These are phyloP conservation scores for Batkoa obscura DNA, from an alignment of 371 early-diverging fungal species.

Conservation along the genomic window DNA sequence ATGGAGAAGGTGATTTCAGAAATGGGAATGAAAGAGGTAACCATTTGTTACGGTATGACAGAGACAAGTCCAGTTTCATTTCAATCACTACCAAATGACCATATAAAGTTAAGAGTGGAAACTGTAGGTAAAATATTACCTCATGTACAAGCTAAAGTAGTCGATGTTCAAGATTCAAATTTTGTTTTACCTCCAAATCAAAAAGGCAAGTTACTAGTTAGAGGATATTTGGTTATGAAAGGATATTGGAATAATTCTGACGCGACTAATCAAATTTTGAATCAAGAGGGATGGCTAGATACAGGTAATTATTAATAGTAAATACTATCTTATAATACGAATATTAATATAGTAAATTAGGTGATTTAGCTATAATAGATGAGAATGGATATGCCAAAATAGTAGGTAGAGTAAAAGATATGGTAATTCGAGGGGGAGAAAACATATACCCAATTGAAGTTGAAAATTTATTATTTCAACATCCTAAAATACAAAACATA, in stretches of 20 bases:
- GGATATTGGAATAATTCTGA: conserved; percentile 23
- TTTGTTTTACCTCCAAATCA: conserved; percentile 10
- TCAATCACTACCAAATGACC: conserved; percentile 15
- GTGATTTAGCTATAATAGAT: conserved; percentile 18
- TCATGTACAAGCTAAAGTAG: conserved; percentile 17
- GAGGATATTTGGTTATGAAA: conserved; percentile 29
- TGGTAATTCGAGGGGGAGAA: conserved; percentile 25
- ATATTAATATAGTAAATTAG: conserved; percentile 5
- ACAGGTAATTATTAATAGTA: conserved; percentile 18
- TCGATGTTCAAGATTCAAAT: conserved; percentile 13
- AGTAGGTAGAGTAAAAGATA: conserved; percentile 29
- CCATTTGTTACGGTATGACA: conserved; percentile 21
- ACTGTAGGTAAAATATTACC: conserved; percentile 17
- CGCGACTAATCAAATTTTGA: conserved; percentile 21
- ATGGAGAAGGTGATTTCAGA: conserved; percentile 19
- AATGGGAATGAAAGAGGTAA: conserved; percentile 16
- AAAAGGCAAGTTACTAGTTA: conserved; percentile 28
- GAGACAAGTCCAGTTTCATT: conserved; percentile 25
- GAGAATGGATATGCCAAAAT: conserved; percentile 25
- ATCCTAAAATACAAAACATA: conserved; percentile 15
- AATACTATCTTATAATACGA: conserved; percentile 21
- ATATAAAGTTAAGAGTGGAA: conserved; percentile 16
- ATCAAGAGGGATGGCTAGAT: conserved; percentile 29
- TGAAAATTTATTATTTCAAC: conserved; percentile 16
- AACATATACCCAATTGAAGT: conserved; percentile 22